phyloP scores from a whole-genome alignment of 306 rosid genomes.

The Erythrophleum fordii region DNA sequence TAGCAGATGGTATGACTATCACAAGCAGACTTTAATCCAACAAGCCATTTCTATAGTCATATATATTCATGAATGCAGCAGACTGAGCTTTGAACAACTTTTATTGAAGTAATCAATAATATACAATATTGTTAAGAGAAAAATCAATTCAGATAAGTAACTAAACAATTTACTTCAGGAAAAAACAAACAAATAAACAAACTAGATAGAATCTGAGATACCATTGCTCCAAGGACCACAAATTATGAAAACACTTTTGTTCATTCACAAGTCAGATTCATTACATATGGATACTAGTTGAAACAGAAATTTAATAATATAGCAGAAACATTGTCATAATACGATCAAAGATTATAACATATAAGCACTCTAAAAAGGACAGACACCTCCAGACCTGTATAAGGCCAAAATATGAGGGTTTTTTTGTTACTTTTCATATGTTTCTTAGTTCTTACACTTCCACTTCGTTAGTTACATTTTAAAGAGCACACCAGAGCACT shows the following conservation, averaged over 20 bases:
- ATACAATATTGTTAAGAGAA: background rate
- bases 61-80: constrained; percentile 25
- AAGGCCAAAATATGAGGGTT: background rate
- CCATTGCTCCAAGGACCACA: constrained; percentile 24
- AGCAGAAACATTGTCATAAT: background rate
- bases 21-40: constrained; percentile 8
- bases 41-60: constrained; percentile 23
- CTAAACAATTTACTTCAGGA: background rate
- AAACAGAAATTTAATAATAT: background rate
- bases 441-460: background rate
- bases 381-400: background rate
- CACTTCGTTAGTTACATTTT: background rate
- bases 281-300: background rate
- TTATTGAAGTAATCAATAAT: background rate
- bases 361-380: background rate
- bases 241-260: background rate
- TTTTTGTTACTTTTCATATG: background rate
- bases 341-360: background rate
- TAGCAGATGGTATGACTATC: constrained; percentile 10
- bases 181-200: background rate
- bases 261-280: background rate
- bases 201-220: constrained; percentile 17
- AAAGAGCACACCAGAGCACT: background rate
- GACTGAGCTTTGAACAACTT: constrained; percentile 25
- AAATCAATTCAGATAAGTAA: background rate